Conservation (phyloP, 2,329 filamentous ascomycete genomes). For the Nothopassalora personata region DNA sequence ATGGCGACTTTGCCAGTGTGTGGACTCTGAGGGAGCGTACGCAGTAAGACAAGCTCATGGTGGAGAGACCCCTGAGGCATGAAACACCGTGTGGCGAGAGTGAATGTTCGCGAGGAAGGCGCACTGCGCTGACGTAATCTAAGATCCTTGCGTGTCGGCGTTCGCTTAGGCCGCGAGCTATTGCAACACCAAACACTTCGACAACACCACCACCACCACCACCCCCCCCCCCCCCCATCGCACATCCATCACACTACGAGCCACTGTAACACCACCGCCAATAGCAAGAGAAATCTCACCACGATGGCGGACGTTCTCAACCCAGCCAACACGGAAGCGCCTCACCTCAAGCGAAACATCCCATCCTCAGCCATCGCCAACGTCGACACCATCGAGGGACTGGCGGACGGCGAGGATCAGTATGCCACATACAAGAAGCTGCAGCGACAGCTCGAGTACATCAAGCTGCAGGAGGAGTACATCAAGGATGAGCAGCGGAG, state of each 20-base stretch:
- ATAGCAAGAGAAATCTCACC: background rate
- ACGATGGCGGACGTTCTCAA: constrained; percentile 82
- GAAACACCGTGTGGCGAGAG: background rate
- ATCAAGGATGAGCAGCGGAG: constrained; percentile 99
- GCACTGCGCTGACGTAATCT: background rate
- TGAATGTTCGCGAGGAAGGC: background rate
- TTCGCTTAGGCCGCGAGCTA: constrained; percentile 1
- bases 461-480: constrained; percentile 98
- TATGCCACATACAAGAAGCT: constrained; percentile 95
- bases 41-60: too few species aligned
- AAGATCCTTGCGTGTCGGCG: background rate
- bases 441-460: constrained; percentile 92
- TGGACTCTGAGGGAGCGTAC: too few species aligned
- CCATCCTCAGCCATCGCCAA: constrained; percentile 75
- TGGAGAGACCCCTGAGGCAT: background rate
- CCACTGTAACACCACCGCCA: background rate
- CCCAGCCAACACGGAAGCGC: constrained; percentile 65
- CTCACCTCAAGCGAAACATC: constrained; percentile 69
- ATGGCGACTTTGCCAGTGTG: too few species aligned
- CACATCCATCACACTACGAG: background rate
- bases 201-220: background rate
- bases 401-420: constrained; percentile 79
- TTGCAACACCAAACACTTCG: background rate
- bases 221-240: too few species aligned
- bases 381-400: constrained; percentile 82